Evolutionary conservation across 176 grass and related monocot genomes (phyloP).

Genomic region (Oryza glumipatula): DNA sequence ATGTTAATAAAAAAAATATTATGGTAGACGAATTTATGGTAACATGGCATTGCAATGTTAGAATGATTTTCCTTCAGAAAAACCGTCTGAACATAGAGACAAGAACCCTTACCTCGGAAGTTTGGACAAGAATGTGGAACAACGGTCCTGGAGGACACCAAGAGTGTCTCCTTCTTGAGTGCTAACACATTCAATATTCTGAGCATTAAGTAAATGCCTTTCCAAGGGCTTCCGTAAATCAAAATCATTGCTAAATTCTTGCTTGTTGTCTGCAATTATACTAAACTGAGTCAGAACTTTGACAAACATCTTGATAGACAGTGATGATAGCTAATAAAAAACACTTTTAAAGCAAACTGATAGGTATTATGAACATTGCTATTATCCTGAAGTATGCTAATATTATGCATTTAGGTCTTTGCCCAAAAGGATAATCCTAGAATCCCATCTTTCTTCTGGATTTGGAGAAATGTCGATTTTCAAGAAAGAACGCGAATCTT

Average conservation of each 20-base stretch:
- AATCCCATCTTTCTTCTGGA: too few species aligned
- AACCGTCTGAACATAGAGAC: slow-evolving; percentile 15
- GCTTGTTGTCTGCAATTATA: slow-evolving; percentile 67
- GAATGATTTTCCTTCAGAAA: not conserved
- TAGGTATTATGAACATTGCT: not conserved
- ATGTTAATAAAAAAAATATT: not conserved
- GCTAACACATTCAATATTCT: slow-evolving; percentile 73
- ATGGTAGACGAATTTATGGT: not conserved
- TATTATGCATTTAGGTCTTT: too few species aligned
- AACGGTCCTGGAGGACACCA: slow-evolving; percentile 42
- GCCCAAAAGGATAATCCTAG: too few species aligned
- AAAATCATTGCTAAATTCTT: slow-evolving; percentile 90
- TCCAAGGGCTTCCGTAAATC: slow-evolving; percentile 87
- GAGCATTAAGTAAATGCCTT: slow-evolving; percentile 65
- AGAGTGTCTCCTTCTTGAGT: slow-evolving; percentile 64
- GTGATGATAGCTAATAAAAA: not conserved
- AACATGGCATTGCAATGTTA: not conserved
- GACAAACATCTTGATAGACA: not conserved
- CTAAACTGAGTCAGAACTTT: not conserved
- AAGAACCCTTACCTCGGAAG: slow-evolving; percentile 53
- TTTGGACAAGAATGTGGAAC: slow-evolving; percentile 72
- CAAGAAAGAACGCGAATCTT: too few species aligned
- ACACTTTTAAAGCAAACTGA: slow-evolving; percentile 10
- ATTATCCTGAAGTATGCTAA: not conserved
- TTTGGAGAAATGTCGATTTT: too few species aligned